phyloP scores from a whole-genome alignment of 768 basidiomycete genomes.

The Trametes sanguinea region DNA sequence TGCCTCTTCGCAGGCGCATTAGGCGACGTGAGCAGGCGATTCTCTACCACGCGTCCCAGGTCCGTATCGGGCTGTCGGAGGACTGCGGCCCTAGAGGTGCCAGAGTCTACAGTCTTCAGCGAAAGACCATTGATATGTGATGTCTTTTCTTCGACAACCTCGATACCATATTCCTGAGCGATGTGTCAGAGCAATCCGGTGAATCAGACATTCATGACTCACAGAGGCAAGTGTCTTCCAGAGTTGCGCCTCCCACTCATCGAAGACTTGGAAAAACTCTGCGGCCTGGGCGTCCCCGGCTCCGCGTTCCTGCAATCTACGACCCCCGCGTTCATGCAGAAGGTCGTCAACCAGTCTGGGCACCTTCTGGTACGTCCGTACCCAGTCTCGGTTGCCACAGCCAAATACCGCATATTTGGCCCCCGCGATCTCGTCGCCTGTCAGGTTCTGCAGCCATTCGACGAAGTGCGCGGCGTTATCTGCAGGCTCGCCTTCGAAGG shows the following conservation, averaged over 20 bases:
- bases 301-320: constrained; percentile 40
- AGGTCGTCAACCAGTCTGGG: constrained; percentile 43
- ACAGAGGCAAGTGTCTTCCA: constrained; percentile 42
- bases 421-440: constrained; percentile 32
- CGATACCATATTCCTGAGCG: constrained; percentile 37
- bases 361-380: constrained; percentile 47
- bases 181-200: not conserved
- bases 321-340: constrained; percentile 38
- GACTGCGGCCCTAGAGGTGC: constrained; percentile 36
- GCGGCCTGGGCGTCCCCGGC: constrained; percentile 45
- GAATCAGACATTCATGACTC: not conserved
- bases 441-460: constrained; percentile 40
- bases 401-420: constrained; percentile 50
- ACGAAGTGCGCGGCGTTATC: constrained; percentile 51
- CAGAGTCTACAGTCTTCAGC: constrained; percentile 36
- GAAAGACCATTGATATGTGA: constrained; percentile 26
- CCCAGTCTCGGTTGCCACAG: constrained; percentile 54
- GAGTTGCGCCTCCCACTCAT: constrained; percentile 42
- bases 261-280: constrained; percentile 47
- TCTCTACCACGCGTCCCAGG: constrained; percentile 43
- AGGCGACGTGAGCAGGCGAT: constrained; percentile 41
- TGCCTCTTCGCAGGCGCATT: constrained; percentile 44
- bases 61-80: constrained; percentile 42
- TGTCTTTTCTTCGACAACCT: constrained; percentile 15
- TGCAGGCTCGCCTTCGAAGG: constrained; percentile 52